phyloP scores from a whole-genome alignment of 1,139 yeast species.

The Kluyveromyces marxianus region DNA sequence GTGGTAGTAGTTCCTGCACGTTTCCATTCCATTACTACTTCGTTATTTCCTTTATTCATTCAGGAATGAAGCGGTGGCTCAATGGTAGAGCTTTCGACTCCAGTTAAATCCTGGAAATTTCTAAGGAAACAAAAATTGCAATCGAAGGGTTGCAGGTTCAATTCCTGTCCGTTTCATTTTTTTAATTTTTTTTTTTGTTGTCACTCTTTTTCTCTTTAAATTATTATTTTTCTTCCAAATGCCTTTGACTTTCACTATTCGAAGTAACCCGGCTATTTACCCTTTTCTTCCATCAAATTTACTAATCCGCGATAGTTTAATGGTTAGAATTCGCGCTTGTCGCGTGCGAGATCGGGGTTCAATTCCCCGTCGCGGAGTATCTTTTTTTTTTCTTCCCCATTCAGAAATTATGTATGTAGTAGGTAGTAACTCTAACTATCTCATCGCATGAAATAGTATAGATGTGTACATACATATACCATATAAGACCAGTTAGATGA shows the following conservation, averaged over 20 bases:
- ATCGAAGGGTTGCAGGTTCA: constrained; percentile 73
- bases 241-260: neutral
- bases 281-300: neutral
- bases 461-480: too few relatives aligned
- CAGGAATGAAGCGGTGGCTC: constrained; percentile 61
- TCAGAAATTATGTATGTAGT: neutral
- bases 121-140: constrained; percentile 29
- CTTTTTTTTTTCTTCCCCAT: constrained; percentile 3
- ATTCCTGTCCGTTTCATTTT: constrained; percentile 65
- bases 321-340: constrained; percentile 35
- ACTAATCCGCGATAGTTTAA: constrained; percentile 31
- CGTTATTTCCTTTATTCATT: neutral
- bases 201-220: neutral
- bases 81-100: constrained; percentile 86
- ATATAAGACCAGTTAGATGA: too few relatives aligned
- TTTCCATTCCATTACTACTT: neutral
- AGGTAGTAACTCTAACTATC: neutral
- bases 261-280: neutral
- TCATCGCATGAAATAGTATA: neutral
- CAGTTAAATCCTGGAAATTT: constrained; percentile 33
- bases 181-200: constrained; percentile 11
- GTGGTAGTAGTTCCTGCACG: neutral
- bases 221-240: neutral
- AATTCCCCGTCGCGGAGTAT: constrained; percentile 35
- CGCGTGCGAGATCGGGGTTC: constrained; percentile 36